Percentiles rank a stretch among this genome's conserved stretches.
Evolutionary conservation across 495 filamentous ascomycete species (phyloP).

Genomic region (Aspergillus egyptiacus): DNA sequence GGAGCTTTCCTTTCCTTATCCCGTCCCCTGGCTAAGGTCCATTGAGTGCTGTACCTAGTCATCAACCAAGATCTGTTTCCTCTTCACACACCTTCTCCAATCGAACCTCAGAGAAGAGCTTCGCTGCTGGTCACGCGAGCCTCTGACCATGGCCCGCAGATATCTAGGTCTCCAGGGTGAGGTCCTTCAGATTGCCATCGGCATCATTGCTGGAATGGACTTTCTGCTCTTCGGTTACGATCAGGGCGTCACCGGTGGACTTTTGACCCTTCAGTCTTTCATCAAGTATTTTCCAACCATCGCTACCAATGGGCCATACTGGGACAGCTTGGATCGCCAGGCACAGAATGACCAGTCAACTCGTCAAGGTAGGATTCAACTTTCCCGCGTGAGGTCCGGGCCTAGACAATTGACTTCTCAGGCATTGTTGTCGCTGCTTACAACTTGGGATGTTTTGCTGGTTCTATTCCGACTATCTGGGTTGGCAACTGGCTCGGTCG

Average conservation of each 20-base stretch:
- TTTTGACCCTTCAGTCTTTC: slow-evolving; percentile 51
- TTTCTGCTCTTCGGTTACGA: slow-evolving; percentile 60
- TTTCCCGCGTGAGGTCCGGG: neutral
- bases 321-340: slow-evolving; percentile 15
- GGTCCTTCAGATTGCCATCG: slow-evolving; percentile 61
- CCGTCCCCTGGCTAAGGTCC: neutral
- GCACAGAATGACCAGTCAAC: slow-evolving; percentile 43
- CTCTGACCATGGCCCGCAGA: slow-evolving; percentile 23
- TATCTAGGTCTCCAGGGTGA: slow-evolving; percentile 64
- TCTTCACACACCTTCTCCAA: neutral
- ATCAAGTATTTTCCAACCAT: slow-evolving; percentile 52
- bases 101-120: neutral
- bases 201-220: slow-evolving; percentile 62
- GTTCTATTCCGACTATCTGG: slow-evolving; percentile 53
- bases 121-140: neutral
- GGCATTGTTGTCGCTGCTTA: slow-evolving; percentile 60
- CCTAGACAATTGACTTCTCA: too few relatives aligned
- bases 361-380: slow-evolving; percentile 45
- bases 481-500: slow-evolving; percentile 64
- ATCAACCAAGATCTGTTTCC: neutral
- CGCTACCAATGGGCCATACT: slow-evolving; percentile 35
- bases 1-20: neutral
- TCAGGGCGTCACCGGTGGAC: slow-evolving; percentile 55
- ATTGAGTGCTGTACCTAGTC: neutral
- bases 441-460: slow-evolving; percentile 60